phyloP scores from a whole-genome alignment of 306 rosid species.

The Pyrus bretschneideri region DNA sequence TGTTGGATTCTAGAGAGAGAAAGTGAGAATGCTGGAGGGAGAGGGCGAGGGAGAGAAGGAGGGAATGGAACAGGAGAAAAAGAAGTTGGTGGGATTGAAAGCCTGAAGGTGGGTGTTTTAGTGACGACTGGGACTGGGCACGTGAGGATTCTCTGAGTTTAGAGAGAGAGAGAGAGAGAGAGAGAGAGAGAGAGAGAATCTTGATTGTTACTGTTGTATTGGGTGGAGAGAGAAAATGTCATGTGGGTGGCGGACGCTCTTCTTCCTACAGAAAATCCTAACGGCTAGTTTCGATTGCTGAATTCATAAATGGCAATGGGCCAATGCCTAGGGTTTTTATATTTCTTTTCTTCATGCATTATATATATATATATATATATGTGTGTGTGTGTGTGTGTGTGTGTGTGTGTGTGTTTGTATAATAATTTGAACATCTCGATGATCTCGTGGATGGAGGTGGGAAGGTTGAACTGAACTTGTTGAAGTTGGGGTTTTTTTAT shows the following conservation, averaged over 20 bases:
- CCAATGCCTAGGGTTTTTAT: background rate
- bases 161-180: conserved; percentile 19
- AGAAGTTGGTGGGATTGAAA: conserved; percentile 12
- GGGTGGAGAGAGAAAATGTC: conserved; percentile 44
- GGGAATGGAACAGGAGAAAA: conserved; percentile 15
- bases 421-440: conserved; percentile 1
- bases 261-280: conserved; percentile 28
- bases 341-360: background rate
- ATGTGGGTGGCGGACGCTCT: conserved; percentile 39
- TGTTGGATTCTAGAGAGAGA: background rate
- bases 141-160: conserved; percentile 36
- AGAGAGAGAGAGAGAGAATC: conserved; percentile 38
- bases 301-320: background rate
- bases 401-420: background rate
- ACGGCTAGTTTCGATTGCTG: conserved; percentile 58
- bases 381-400: too few species aligned
- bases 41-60: background rate
- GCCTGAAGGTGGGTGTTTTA: conserved; percentile 3
- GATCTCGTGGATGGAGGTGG: conserved; percentile 7
- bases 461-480: background rate
- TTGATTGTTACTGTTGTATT: conserved; percentile 2
- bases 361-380: background rate
- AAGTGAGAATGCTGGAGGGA: background rate
- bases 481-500: conserved; percentile 13
- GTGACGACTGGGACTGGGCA: conserved; percentile 30